These are phyloP conservation scores for Cyclotella cryptica DNA, from an alignment of 108 stramenopile genomes.

Conservation along the genomic window DNA sequence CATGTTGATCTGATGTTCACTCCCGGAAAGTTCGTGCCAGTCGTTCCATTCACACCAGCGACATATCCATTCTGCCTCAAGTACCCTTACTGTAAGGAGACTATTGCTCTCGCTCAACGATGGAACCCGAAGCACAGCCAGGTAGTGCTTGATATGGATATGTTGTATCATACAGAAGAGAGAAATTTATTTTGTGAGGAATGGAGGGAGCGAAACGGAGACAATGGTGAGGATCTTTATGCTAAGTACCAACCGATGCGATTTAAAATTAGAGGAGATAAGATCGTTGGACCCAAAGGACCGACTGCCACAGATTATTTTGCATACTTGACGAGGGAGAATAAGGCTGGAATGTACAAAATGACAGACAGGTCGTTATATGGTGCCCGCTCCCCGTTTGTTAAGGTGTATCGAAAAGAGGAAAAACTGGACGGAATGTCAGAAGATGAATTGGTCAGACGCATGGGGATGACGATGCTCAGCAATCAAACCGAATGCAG, in stretches of 20 bases:
- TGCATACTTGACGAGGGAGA: conserved; percentile 33
- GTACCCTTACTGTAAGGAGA: conserved; percentile 44
- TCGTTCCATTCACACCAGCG: conserved; percentile 33
- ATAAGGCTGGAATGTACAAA: conserved; percentile 40
- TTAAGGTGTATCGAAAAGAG: conserved; percentile 55
- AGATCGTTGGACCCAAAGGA: conserved; percentile 42
- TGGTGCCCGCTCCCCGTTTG: conserved; percentile 32
- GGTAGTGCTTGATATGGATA: conserved; percentile 46
- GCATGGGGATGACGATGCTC: conserved; percentile 36
- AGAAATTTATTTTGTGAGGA: conserved; percentile 37
- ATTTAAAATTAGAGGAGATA: conserved; percentile 33
- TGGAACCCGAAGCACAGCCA: conserved; percentile 43
- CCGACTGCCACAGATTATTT: conserved; percentile 45
- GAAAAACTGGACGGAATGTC: conserved; percentile 58
- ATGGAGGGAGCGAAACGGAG: conserved; percentile 40
- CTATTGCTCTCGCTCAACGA: conserved; percentile 28
- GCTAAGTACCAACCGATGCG: conserved; percentile 35
- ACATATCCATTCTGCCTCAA: conserved; percentile 41
- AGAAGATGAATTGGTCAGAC: conserved; percentile 43
- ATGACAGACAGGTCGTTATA: conserved; percentile 40
- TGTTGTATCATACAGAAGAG: conserved; percentile 46
- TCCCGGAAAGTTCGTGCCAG: conserved; percentile 31
- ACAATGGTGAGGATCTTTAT: conserved; percentile 46
- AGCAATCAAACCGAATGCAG: conserved; percentile 44
- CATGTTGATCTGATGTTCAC: conserved; percentile 50